Base-by-base conservation (phyloP, 2,329 filamentous ascomycete species). In the Tolypocladium sp. region DNA sequence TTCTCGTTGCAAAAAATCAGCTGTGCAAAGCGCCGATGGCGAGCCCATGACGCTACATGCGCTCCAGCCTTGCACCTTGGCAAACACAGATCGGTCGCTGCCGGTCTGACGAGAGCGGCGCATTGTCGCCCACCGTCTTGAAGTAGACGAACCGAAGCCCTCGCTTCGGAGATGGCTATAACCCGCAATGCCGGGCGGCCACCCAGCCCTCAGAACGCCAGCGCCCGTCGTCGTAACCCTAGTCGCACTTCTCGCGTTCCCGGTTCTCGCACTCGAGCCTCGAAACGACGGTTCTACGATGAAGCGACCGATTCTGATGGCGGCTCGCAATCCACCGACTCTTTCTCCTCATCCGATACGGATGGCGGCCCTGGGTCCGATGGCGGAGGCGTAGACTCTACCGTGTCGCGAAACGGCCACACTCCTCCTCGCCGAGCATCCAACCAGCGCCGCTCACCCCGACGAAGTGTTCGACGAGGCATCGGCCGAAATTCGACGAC, bases 111-210 rank as follows among this genome's bases (percentile, higher is more conserved):
- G 30, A 22, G 17, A n/a, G 17, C 49, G 49, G 49, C 49, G 20
- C 30, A 37, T 53, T 7, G 7, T 35, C 13, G 10, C 30, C 8
- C 30, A 35, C 49, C 30, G 10, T 22, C 12, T 9, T 4, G 20
- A 53, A 35, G 30, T 3, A 12, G 10, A 37, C 20, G 4, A 13
- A 6, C 22, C 10, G 10, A 15, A 35, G 4, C 5, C 49, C 33
- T 4, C 27, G 49, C 30, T 37, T 15, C n/a, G 2, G 20, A 22
- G 30, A 72, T 72, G 70, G 67, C 68, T 44, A 63, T 66, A 40
- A 72, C 67, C 41, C 65, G 69, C 61, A 68, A 64, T 56, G 62
- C 63, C 57, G 60, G 62, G 46, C 61, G 61, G 46, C 61, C 62
- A n/a, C 54, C 59, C 46, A 35, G 54, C 25, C 40, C 52, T 40